phyloP scores from a whole-genome alignment of 2,329 filamentous ascomycete species.

The Ilyonectria destructans region DNA sequence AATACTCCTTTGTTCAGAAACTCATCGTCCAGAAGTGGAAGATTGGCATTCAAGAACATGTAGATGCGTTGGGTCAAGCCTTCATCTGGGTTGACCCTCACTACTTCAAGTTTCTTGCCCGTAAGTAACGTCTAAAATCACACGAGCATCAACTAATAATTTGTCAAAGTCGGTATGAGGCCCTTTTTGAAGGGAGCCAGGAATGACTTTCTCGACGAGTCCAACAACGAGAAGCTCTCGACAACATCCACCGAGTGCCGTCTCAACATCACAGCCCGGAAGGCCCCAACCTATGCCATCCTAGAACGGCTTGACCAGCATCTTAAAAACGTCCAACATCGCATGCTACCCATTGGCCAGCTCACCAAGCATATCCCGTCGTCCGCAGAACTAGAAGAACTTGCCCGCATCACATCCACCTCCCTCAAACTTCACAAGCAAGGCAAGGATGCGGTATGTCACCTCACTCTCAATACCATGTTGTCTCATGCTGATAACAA shows the following conservation, averaged over 20 bases:
- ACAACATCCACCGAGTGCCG: constrained; percentile 39
- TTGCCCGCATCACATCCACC: constrained; percentile 55
- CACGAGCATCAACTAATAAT: constrained; percentile 16
- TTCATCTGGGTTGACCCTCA: constrained; percentile 57
- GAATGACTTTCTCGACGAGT: constrained; percentile 52
- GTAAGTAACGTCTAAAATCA: constrained; percentile 54
- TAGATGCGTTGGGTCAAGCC: constrained; percentile 60
- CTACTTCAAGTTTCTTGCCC: constrained; percentile 63
- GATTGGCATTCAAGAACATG: constrained; percentile 63
- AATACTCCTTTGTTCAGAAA: constrained; percentile 59
- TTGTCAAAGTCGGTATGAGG: constrained; percentile 32
- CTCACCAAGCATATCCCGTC: constrained; percentile 41
- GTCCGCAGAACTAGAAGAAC: constrained; percentile 47
- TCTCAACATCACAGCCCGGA: constrained; percentile 52
- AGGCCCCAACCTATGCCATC: constrained; percentile 50
- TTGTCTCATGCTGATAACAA: constrained; percentile 28
- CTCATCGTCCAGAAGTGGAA: constrained; percentile 68
- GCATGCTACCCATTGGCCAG: constrained; percentile 46
- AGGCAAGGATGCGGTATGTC: constrained; percentile 43
- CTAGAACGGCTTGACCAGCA: constrained; percentile 57
- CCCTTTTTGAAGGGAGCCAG: constrained; percentile 49
- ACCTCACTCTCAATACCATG: no score
- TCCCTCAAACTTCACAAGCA: constrained; percentile 42
- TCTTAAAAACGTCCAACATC: constrained; percentile 46
- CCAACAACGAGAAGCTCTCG: constrained; percentile 52